Evolutionary conservation across 345 rosid species (phyloP).

Genomic region (Barbarea vulgaris): DNA sequence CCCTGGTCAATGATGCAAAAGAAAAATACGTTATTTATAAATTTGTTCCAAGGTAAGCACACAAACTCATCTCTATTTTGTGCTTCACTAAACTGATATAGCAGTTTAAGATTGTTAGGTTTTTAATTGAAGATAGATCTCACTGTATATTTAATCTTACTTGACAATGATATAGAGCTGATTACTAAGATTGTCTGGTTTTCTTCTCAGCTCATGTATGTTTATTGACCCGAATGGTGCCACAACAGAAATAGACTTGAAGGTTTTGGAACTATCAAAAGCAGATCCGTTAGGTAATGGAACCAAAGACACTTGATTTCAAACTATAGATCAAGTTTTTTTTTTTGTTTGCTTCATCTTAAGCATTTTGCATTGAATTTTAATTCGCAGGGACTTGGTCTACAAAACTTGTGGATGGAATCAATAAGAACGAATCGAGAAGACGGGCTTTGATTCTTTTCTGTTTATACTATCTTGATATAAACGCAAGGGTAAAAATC

Average conservation of each 20-base stretch:
- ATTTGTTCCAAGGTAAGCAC: slow-evolving; percentile 65
- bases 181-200: slow-evolving; percentile 22
- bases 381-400: slow-evolving; percentile 58
- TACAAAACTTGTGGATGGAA: slow-evolving; percentile 79
- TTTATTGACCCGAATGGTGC: slow-evolving; percentile 60
- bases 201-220: slow-evolving; percentile 66
- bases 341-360: background rate
- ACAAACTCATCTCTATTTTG: background rate
- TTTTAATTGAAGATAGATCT: background rate
- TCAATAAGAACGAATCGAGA: slow-evolving; percentile 79
- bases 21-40: slow-evolving; percentile 67
- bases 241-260: slow-evolving; percentile 60
- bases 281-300: slow-evolving; percentile 63
- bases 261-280: slow-evolving; percentile 55
- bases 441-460: slow-evolving; percentile 79
- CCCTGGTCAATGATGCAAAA: slow-evolving; percentile 54
- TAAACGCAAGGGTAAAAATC: slow-evolving; percentile 70
- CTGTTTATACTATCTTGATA: slow-evolving; percentile 63
- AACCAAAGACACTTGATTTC: background rate
- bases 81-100: background rate
- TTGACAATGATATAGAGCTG: background rate
- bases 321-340: background rate
- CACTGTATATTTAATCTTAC: background rate
- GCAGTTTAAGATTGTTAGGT: background rate
- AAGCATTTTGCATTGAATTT: slow-evolving; percentile 14